Base-by-base conservation (phyloP, 805 yeast genomes). In the Yarrowia sp. region DNA sequence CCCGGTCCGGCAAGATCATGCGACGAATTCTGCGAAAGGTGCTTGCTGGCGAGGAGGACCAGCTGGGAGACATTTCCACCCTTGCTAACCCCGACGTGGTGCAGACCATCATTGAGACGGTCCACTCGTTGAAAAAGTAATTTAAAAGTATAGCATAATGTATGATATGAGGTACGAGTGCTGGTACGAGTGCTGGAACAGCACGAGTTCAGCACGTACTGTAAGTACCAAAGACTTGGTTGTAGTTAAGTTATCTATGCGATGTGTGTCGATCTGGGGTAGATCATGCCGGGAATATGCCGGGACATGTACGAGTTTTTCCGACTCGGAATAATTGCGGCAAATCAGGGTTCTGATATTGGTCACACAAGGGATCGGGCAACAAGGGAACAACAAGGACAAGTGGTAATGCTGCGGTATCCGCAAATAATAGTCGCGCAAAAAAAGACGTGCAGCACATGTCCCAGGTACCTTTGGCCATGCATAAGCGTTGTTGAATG, bases 1-100 rank as follows among this genome's bases (percentile, higher is more conserved):
- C 99, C 24, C 86, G 99, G 80, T 91, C 97, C 11, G 99, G 99
- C 71, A 95, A 95, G 83, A 93, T 95, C 75, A 93, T 95, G 96
- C 89, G 99, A 83, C 90, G 99, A 81, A 89, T 95, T 68, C 83
- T 95, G 78, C 88, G 99, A 80, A 95, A 95, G 80, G 84, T 93
- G 67, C 87, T 92, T 65, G 86, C 95, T 62, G 92, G 93, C 70
- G 98, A 93, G 81, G 96, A 88, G 70, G 96, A 61, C 70, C 90
- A 88, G 75, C 82, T 95, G 70, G 99, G 99, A 68, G 99, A 93
- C 75, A 82, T 88, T 74, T 86, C 96, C 62, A 95, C 99, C 35
- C 81, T 90, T 75, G 85, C 95, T 56, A 90, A 95, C 76, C 96
- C 98, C 19, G 85, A 83, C 67, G 86, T 89, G 66, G 97, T 95